Base-by-base conservation (phyloP, 805 yeast genomes). In the Naumovozyma castellii region DNA sequence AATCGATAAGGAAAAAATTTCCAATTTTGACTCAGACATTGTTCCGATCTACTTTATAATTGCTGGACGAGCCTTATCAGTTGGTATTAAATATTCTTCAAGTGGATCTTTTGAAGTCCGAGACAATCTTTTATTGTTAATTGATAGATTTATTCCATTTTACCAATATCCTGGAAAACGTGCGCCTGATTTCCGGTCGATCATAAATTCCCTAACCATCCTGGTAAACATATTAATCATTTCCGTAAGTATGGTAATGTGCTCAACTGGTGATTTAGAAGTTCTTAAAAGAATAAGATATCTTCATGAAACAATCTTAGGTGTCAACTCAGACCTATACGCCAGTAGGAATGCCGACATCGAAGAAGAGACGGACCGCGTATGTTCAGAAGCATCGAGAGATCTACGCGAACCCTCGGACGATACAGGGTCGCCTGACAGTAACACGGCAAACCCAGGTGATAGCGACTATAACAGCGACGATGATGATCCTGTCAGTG, bases 241-340 rank as follows among this genome's bases (percentile, higher is more conserved):
- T 4, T 72, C 92, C 6, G 58, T 74, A 5, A 73, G 96, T 0
- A 67, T 85, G 19, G 71, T 87, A 0, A 83, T 86, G 84, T 88
- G 95, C 1, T 95, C 96, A 1, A 76, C 87, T 13, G 97, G 98
- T 1, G 96, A 92, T 56, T 61, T 88, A 39, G 83, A 77, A 34
- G 74, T 79, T 0, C 73, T 92, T 47, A 70, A 88, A 49, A 69
- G 96, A 38, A 65, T 85, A 33, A 69, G 95, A 43, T 71, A 72
- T 18, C 62, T 85, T 25, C 87, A 84, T 54, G 84, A 81, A 16
- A 67, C 71, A 13, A 48, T 58, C 10, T 70, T 74, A 0, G 66
- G 65, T 20, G 64, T 59, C 29, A 34, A 46, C 37, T 54, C 61
- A 13, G 59, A 57, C 36, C 34, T 59, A 12, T 57, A 49, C 41